Evolutionary conservation across 2,329 filamentous ascomycete species (phyloP), one percentile per base, ranked within the genome.

Genomic region (Cladorrhinum sp.): DNA sequence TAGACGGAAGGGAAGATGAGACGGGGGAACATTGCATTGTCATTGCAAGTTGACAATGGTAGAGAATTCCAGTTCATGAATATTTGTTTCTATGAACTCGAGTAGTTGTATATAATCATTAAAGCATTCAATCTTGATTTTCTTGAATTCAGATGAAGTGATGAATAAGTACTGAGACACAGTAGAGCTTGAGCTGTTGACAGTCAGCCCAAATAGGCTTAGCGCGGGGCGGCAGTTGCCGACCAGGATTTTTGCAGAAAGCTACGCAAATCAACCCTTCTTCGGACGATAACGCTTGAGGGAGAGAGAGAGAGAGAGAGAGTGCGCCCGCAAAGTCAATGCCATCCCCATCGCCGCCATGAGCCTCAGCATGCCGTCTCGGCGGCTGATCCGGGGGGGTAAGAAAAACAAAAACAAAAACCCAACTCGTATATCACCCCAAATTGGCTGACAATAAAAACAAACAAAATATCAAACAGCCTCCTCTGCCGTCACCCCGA

Each of bases 311-410:
- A n/a, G n/a, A n/a, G n/a, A n/a, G n/a, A n/a, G n/a, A n/a, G 30
- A 55, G 18, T 46, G 39, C 33, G 26, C 46, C 48, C 24, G 23
- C 20, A 23, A 48, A 23, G 56, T 67, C 64, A 60, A 69, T 70
- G 69, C 66, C 64, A 66, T 60, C 54, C 55, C 55, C 62, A 61
- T 64, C 64, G 65, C 66, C 70, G 71, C 65, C 71, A 92, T 91
- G 88, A 90, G 80, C 76, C 75, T 88, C 69, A 82, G 83, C 74
- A 76, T 86, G 71, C 85, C 87, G 67, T 79, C 85, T 69, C 78
- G 85, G 78, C 83, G 83, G 77, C 76, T 88, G 68, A 78, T 82
- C 59, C 78, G 79, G 70, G 79, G 81, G 73, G 84, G 88, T 91
- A 80, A 60, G 80, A n/a, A n/a, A n/a, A n/a, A n/a, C n/a, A n/a